Conservation (phyloP, 176 grass and related monocot species). For the Avena eriantha region DNA sequence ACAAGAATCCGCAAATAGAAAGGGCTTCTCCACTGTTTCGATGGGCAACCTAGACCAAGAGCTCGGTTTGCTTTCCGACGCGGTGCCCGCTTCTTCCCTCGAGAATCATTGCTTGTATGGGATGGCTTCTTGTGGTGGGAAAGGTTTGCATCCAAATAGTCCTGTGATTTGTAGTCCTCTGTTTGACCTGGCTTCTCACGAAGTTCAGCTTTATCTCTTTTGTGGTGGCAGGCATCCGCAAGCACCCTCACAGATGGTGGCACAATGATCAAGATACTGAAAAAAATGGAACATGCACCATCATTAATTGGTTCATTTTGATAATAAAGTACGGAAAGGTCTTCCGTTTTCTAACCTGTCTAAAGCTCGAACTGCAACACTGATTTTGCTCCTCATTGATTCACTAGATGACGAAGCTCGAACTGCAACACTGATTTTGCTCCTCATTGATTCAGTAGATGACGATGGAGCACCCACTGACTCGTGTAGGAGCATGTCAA, state of each 20-base stretch:
- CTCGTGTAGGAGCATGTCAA: background rate
- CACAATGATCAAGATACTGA: constrained; percentile 3
- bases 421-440: background rate
- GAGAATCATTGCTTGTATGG: background rate
- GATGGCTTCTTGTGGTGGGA: background rate
- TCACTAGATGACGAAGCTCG: background rate
- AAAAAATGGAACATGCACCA: background rate
- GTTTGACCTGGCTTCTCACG: background rate
- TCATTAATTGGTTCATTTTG: background rate
- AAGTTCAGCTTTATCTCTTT: background rate
- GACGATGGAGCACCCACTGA: background rate
- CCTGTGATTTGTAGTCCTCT: background rate
- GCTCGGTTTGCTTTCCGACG: background rate
- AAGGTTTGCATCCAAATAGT: background rate
- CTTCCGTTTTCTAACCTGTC: background rate
- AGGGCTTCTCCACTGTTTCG: background rate
- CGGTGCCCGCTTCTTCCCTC: background rate
- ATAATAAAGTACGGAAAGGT: background rate
- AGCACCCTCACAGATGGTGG: background rate
- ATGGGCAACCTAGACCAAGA: background rate
- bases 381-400: background rate
- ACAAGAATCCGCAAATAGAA: background rate
- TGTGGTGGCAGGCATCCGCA: background rate
- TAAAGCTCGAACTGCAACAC: background rate
- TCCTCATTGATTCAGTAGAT: background rate